These are phyloP conservation scores for Xylariaceae sp. DNA, from an alignment of 2,329 filamentous ascomycete species.

Conservation along the genomic window DNA sequence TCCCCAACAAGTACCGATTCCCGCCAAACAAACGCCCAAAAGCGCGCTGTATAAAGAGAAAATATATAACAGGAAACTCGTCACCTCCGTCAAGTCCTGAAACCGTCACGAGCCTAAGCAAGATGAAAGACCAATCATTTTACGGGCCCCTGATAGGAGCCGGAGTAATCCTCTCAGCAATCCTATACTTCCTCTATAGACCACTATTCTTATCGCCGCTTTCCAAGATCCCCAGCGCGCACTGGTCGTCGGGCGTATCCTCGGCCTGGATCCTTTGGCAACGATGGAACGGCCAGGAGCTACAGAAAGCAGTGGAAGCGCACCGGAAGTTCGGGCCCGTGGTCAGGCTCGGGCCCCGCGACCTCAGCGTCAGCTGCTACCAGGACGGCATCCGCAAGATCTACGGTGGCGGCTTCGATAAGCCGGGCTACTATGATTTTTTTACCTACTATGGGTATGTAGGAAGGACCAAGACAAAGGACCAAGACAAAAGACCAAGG, in stretches of 20 bases:
- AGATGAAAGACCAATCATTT: no score
- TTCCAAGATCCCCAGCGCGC: background rate
- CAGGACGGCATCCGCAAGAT: constrained; percentile 10
- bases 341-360: constrained; percentile 1
- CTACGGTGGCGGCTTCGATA: constrained; percentile 8
- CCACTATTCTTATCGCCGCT: background rate
- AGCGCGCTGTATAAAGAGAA: no score
- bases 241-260: constrained; percentile 4
- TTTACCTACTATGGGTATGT: background rate
- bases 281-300: constrained; percentile 4
- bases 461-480: background rate
- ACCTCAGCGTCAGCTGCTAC: constrained; percentile 13
- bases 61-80: no score
- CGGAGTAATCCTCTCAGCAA: no score
- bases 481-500: no score
- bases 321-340: constrained; percentile 9
- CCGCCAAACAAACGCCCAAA: no score
- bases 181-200: background rate
- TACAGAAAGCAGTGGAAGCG: background rate
- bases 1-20: no score
- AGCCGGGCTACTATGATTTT: background rate
- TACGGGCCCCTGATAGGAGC: no score
- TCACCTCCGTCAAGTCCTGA: no score
- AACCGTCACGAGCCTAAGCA: no score
- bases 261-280: constrained; percentile 8